These are phyloP conservation scores for Begonia loranthoides DNA, from an alignment of 306 rosid genomes.

Conservation along the genomic window DNA sequence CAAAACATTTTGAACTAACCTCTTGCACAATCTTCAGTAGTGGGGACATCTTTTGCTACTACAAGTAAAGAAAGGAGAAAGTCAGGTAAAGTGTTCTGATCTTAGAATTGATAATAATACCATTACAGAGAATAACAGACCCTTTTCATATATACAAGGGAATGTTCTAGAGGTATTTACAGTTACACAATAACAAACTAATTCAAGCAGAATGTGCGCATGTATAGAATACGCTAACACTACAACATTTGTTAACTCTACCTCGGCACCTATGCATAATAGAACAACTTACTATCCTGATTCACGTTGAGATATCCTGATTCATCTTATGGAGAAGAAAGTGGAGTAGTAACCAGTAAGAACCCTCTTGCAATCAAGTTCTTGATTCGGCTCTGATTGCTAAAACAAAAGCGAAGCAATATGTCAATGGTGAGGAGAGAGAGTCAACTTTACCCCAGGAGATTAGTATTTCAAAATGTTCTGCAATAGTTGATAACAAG, in stretches of 20 bases:
- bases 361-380: conserved; percentile 21
- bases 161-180: too few species aligned
- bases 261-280: conserved; percentile 74
- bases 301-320: conserved; percentile 24
- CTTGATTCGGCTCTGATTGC: conserved; percentile 18
- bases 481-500: conserved; percentile 23
- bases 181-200: too few species aligned
- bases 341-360: conserved; percentile 26
- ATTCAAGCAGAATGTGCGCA: too few species aligned
- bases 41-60: conserved; percentile 63
- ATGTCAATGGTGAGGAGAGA: conserved; percentile 29
- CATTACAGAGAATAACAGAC: too few species aligned
- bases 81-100: too few species aligned
- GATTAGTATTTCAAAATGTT: conserved; percentile 15
- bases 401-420: conserved; percentile 25
- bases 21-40: conserved; percentile 54
- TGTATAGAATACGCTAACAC: too few species aligned
- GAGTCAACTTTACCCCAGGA: conserved; percentile 27
- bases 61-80: too few species aligned
- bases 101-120: too few species aligned
- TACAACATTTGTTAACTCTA: conserved; percentile 65
- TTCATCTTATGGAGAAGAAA: conserved; percentile 18
- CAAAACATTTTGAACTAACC: conserved; percentile 63
- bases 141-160: too few species aligned
- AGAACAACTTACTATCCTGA: conserved; percentile 45